phyloP scores from a whole-genome alignment of 1,284 basidiomycete species.

The Ustilago hordei region DNA sequence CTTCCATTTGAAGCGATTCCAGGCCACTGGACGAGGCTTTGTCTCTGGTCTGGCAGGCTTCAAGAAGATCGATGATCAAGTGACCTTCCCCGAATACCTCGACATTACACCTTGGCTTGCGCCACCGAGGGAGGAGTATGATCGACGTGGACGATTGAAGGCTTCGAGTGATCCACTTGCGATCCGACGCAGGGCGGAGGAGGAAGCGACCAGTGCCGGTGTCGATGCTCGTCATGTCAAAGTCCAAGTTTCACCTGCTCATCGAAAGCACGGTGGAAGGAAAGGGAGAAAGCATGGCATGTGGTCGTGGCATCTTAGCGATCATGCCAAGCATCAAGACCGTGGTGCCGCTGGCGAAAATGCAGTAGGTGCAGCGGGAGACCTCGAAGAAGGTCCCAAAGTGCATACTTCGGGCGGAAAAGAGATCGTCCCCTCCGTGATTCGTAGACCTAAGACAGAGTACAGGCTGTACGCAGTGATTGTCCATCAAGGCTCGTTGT shows the following conservation, averaged over 20 bases:
- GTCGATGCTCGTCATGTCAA: conserved; percentile 70
- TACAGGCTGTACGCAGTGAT: conserved; percentile 77
- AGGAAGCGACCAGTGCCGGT: conserved; percentile 61
- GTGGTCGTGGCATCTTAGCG: conserved; percentile 51
- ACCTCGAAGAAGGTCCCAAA: conserved; percentile 43
- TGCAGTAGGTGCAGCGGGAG: conserved; percentile 17
- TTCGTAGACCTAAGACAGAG: conserved; percentile 48
- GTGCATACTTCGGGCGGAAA: conserved; percentile 26
- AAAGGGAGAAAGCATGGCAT: conserved; percentile 41
- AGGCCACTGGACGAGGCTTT: conserved; percentile 71
- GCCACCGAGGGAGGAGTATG: conserved; percentile 79
- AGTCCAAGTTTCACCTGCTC: conserved; percentile 30
- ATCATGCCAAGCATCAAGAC: conserved; percentile 7
- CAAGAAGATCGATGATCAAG: conserved; percentile 86
- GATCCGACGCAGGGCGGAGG: conserved; percentile 56
- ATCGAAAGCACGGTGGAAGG: conserved; percentile 12
- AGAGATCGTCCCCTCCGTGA: conserved; percentile 42
- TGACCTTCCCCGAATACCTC: conserved; percentile 86
- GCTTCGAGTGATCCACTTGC: conserved; percentile 67
- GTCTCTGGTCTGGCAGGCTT: conserved; percentile 70
- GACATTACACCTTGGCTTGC: conserved; percentile 88
- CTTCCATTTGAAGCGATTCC: conserved; percentile 92
- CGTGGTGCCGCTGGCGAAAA: background rate
- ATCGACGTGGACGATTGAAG: conserved; percentile 71
- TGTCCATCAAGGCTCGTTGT: conserved; percentile 75